Percentiles rank a stretch among this genome's conserved stretches.
phyloP scores from a whole-genome alignment of 1,139 yeast species.

The Chernovozyma sophiae-reginae region DNA sequence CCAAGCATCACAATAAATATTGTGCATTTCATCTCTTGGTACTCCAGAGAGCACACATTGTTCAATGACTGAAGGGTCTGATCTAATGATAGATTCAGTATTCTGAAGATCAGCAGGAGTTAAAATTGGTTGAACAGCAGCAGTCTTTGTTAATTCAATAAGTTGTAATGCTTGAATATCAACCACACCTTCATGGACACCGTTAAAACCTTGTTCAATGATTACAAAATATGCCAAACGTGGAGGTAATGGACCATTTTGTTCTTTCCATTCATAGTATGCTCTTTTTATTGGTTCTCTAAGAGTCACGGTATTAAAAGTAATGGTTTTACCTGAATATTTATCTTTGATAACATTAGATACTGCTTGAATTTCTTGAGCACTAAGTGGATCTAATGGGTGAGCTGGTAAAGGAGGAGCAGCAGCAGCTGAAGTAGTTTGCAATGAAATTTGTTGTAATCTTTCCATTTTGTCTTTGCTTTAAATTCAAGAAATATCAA shows the following conservation, averaged over 20 bases:
- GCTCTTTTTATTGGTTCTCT: conserved; percentile 66
- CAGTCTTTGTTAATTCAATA: conserved; percentile 43
- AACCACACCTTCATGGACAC: conserved; percentile 67
- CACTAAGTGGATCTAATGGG: conserved; percentile 69
- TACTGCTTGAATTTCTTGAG: conserved; percentile 47
- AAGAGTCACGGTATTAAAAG: conserved; percentile 66
- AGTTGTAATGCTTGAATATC: conserved; percentile 49
- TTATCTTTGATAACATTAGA: conserved; percentile 26
- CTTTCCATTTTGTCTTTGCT: conserved; percentile 50
- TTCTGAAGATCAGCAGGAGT: conserved; percentile 63
- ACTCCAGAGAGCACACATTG: conserved; percentile 71
- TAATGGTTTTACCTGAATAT: conserved; percentile 42
- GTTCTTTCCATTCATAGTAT: conserved; percentile 62
- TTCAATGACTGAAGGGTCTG: conserved; percentile 64
- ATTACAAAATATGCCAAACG: conserved; percentile 65
- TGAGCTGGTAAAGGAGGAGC: conserved; percentile 56
- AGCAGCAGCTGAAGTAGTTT: conserved; percentile 53
- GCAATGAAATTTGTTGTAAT: conserved; percentile 60
- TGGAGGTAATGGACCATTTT: conserved; percentile 58
- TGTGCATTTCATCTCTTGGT: conserved; percentile 61
- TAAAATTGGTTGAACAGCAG: conserved; percentile 69
- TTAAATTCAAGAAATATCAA: neutral
- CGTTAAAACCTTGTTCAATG: conserved; percentile 55
- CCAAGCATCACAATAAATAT: conserved; percentile 81
- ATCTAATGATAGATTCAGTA: conserved; percentile 63